Evolutionary conservation across 768 basidiomycete species (phyloP), one percentile per base, ranked within the genome.

Genomic region (Serendipita sp.): DNA sequence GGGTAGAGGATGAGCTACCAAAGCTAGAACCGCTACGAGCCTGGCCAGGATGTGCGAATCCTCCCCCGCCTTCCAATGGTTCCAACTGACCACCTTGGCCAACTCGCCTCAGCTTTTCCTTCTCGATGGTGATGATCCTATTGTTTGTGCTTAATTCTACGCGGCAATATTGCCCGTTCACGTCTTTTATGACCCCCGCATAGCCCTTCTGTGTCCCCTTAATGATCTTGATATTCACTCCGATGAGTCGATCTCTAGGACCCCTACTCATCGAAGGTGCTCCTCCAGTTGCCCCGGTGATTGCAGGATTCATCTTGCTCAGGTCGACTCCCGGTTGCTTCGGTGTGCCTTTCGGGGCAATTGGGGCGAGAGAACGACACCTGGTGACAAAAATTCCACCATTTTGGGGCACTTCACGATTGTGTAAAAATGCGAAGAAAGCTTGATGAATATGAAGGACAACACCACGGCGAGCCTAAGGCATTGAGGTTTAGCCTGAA

Each of bases 371-470:
- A 1, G 85, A 82, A 43, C 89, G 84, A 14, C 90, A 83, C 41
- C 92, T 85, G 0, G 91, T 88, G 60, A 99, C 91, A 69, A 94
- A 99, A 28, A 98, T 85, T 63, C 96, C 96, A 22, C 90, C 86
- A 68, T 98, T 93, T 72, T 97, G 93, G 20, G 78, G 69, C 61
- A 90, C 78, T 60, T 97, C 93, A 14, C 94, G 86, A 69, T 94
- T 95, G 74, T 94, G 87, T 50, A 98, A 74, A 79, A 97, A 99
- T 2, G 90, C 92, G 68, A 84, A 95, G 73, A 90, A 85, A 0
- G 93, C 91, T 70, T 95, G 92, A 72, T 95, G 88, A 44, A 93
- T 91, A 69, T 97, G 94, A 28, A 99, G 76, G 13, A 98, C 88
- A 63, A 83, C 81, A 50, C 96, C 96, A 79, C 86, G 89, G 3